Percentiles rank a stretch among this genome's conserved stretches.
Conservation (phyloP, 2,329 filamentous ascomycete species). For the Catunica adiposa region DNA sequence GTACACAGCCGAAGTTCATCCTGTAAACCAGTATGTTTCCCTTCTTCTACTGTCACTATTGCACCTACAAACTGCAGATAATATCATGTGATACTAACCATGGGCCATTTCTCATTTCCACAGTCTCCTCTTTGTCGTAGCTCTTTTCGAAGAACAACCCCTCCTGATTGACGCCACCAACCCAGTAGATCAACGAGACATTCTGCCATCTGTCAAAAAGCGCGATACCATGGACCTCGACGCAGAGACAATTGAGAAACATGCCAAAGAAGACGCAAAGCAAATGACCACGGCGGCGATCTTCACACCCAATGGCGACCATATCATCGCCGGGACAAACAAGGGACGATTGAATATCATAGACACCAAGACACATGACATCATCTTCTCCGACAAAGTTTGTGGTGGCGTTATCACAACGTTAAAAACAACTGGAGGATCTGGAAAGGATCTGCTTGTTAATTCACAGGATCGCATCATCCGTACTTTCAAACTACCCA, state of each 20-base stretch:
- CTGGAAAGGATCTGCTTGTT: conserved; percentile 73
- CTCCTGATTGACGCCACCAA: conserved; percentile 68
- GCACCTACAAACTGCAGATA: not conserved
- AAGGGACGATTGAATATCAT: conserved; percentile 97
- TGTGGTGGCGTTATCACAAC: conserved; percentile 79
- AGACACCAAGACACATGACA: conserved; percentile 60
- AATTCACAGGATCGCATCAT: conserved; percentile 94
- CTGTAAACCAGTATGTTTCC: conserved; percentile 60
- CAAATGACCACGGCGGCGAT: conserved; percentile 87
- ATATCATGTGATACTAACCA: conserved; percentile 16
- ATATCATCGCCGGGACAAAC: conserved; percentile 83
- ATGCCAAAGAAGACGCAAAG: conserved; percentile 79
- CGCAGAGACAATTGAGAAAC: conserved; percentile 58
- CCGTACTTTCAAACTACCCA: conserved; percentile 76
- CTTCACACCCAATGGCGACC: conserved; percentile 69
- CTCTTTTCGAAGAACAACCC: conserved; percentile 85
- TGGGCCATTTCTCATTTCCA: not conserved
- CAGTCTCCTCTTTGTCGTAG: conserved; percentile 73
- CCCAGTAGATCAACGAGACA: conserved; percentile 53
- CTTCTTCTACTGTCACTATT: not conserved
- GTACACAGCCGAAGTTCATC: conserved; percentile 91
- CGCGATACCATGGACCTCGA: conserved; percentile 55
- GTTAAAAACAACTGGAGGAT: conserved; percentile 57
- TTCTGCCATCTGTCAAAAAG: conserved; percentile 67
- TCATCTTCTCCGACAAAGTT: conserved; percentile 79